These are phyloP conservation scores for Gnaphalium uliginosum DNA, from an alignment of 129 eudicot species.

Conservation along the genomic window DNA sequence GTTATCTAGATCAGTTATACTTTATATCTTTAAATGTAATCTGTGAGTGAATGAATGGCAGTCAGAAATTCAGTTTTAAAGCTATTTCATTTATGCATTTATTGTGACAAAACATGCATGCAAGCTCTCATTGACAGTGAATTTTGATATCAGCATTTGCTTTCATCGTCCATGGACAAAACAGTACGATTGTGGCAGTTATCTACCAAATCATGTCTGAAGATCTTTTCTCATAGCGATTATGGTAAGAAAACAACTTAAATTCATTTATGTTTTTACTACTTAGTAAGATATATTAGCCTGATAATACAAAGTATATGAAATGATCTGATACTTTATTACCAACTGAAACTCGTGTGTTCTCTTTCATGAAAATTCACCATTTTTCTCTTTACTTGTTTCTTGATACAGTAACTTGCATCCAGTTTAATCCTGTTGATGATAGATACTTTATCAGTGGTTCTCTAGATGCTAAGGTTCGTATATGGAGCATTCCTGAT, in stretches of 20 bases:
- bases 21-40: too few relatives aligned
- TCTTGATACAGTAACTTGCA: conserved; percentile 83
- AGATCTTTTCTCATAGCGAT: conserved; percentile 95
- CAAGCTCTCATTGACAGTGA: background rate
- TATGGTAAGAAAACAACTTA: conserved; percentile 57
- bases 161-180: conserved; percentile 98
- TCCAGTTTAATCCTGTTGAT: conserved; percentile 97
- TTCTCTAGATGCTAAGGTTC: conserved; percentile 91
- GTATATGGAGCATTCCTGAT: conserved; percentile 98
- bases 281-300: background rate
- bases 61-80: too few relatives aligned
- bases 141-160: conserved; percentile 68
- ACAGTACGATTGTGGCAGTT: conserved; percentile 95
- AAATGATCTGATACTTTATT: background rate
- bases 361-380: background rate
- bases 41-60: too few relatives aligned
- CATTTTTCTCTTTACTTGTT: conserved; percentile 14
- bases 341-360: background rate
- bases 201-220: conserved; percentile 86
- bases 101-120: conserved; percentile 14
- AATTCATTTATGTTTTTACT: conserved; percentile 1
- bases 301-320: too few relatives aligned
- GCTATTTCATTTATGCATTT: background rate
- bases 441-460: conserved; percentile 97
- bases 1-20: too few relatives aligned